Evolutionary conservation across 805 yeast genomes (phyloP).

Genomic region (Cyberlindnera samutprakarnensis): DNA sequence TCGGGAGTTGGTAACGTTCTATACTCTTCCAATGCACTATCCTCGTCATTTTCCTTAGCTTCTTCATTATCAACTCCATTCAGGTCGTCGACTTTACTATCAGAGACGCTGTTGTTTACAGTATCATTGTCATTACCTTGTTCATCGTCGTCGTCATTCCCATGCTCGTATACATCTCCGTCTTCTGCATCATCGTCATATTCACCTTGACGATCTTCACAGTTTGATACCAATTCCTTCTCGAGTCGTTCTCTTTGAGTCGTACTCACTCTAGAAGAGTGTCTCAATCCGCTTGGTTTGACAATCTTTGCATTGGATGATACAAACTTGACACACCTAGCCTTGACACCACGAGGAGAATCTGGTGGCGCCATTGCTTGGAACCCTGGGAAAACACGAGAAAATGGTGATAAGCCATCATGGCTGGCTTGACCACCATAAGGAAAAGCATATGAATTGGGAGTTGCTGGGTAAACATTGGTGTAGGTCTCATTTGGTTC

Average conservation of each 20-base stretch:
- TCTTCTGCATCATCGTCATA: too few relatives aligned
- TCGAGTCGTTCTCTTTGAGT: background rate
- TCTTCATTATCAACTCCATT: background rate
- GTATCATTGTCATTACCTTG: background rate
- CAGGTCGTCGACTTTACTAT: background rate
- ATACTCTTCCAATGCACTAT: constrained; percentile 6
- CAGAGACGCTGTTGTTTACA: background rate
- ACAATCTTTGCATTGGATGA: constrained; percentile 1
- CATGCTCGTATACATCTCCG: background rate
- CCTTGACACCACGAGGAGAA: constrained; percentile 8
- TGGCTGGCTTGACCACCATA: too few relatives aligned
- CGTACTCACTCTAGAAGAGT: background rate
- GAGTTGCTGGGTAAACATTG: too few relatives aligned
- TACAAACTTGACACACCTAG: constrained; percentile 2
- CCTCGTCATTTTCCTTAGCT: background rate
- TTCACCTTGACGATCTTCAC: too few relatives aligned
- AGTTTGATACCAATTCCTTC: background rate
- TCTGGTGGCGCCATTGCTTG: constrained; percentile 23
- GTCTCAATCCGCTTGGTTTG: constrained; percentile 8
- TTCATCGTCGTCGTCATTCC: background rate
- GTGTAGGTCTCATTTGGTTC: too few relatives aligned
- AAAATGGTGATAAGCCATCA: constrained; percentile 21
- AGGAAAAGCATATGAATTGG: too few relatives aligned
- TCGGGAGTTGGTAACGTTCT: constrained; percentile 23
- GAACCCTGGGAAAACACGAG: constrained; percentile 20